Base-by-base conservation (phyloP, 2,329 filamentous ascomycete genomes). In the Coniella lustricola region DNA sequence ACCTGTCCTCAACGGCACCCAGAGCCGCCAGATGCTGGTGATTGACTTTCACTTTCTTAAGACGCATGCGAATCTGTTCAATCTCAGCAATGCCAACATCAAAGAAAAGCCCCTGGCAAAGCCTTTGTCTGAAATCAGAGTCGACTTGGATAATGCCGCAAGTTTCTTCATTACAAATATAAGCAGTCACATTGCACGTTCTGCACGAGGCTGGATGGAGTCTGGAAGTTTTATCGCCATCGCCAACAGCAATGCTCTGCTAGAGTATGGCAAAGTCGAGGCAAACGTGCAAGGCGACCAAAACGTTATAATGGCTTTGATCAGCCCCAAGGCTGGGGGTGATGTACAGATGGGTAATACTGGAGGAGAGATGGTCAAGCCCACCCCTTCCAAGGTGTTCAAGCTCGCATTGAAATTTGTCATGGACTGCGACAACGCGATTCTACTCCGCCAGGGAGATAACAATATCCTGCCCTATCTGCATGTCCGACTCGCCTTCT, bases 11-110 rank as follows among this genome's bases (percentile, higher is more conserved):
- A 29, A 59, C 55, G 44, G 41, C 9, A 37, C 39, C 33, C 44
- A 7, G 45, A 55, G 29, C 50, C 55, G 68, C 17, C 56, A 29
- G 25, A 29, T 73, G 0, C 59, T 61, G 3, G 54, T 70, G 2
- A 66, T 81, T 1, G 84, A 89, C 52, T 68, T 75, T 0, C 69
- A 71, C 0, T 87, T 82, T 49, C 79, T 88, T 13, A 78, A 75
- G 4, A 69, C 76, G 0, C 82, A 88, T 52, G 84, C 75, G 0
- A 72, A 84, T 7, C 64, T 87, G 0, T 87, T 87, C 43, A 45
- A 49, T 4, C 33, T 41, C 8, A 48, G 44, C 25, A 53, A 53
- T 7, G 48, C 44, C 2, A 35, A 53, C 10, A 44, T 44, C 12
- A 44, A 47, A 21, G 51, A 48, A 10, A 50, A 50, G 12, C 22